These are phyloP conservation scores for Rhododendron molle DNA, from an alignment of 148 eudicot species.

Conservation along the genomic window DNA sequence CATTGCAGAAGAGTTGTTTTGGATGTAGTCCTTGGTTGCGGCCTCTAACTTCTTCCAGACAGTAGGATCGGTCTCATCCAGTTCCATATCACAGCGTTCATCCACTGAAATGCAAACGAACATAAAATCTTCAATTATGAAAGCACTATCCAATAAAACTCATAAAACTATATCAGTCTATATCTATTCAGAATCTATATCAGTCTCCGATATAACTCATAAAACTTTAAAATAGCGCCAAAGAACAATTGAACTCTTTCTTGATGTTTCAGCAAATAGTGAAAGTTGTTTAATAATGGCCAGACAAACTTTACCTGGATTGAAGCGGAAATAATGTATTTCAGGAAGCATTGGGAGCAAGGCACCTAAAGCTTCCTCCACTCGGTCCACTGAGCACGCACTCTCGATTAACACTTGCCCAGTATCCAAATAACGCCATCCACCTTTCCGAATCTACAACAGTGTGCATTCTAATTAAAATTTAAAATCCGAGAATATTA, in stretches of 20 bases:
- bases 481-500: background rate
- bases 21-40: slow-evolving; percentile 80
- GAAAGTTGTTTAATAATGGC: background rate
- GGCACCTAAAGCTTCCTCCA: slow-evolving; percentile 92
- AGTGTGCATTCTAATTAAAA: background rate
- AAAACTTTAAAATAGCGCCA: background rate
- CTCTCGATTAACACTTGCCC: slow-evolving; percentile 97
- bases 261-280: background rate
- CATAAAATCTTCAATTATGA: background rate
- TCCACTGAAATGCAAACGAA: slow-evolving; percentile 54
- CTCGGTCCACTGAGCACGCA: slow-evolving; percentile 94
- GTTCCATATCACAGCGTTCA: slow-evolving; percentile 97
- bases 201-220: background rate
- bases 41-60: slow-evolving; percentile 81
- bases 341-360: slow-evolving; percentile 95
- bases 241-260: background rate
- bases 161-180: no score
- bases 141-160: background rate
- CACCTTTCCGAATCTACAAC: slow-evolving; percentile 76
- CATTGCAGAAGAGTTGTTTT: slow-evolving; percentile 59
- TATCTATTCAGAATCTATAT: background rate
- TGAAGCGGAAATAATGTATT: slow-evolving; percentile 83
- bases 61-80: slow-evolving; percentile 96
- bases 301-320: slow-evolving; percentile 61
- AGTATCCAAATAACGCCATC: slow-evolving; percentile 95